Percentiles rank a stretch among this genome's conserved stretches.
Evolutionary conservation across 805 yeast species (phyloP).

Genomic region (Metschnikowia sp.): DNA sequence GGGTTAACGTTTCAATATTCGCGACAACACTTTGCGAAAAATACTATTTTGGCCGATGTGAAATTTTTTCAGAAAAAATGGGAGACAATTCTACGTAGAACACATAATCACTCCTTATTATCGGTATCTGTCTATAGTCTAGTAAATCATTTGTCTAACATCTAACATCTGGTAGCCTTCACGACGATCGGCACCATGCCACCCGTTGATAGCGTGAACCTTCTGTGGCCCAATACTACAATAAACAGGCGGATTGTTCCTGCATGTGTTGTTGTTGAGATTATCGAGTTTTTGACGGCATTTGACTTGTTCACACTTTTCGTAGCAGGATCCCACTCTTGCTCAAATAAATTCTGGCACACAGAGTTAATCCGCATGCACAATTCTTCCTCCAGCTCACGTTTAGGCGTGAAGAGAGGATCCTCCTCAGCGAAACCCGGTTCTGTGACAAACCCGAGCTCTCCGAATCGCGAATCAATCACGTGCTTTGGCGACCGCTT

Average conservation of each 20-base stretch:
- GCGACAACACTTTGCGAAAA: no score
- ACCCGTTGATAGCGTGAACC: slow-evolving; percentile 60
- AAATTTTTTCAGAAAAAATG: no score
- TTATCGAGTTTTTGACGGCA: slow-evolving; percentile 21
- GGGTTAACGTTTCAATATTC: no score
- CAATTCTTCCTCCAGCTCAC: slow-evolving; percentile 51
- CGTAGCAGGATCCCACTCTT: slow-evolving; percentile 17
- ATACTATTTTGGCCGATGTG: no score
- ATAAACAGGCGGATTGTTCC: slow-evolving; percentile 55
- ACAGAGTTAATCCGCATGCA: slow-evolving; percentile 45
- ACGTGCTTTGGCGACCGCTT: slow-evolving; percentile 43
- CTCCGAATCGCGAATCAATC: slow-evolving; percentile 36
- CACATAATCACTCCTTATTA: not conserved
- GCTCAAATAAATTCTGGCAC: slow-evolving; percentile 34
- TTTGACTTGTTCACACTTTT: slow-evolving; percentile 21
- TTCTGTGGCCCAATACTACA: slow-evolving; percentile 51
- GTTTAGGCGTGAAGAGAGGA: slow-evolving; percentile 38
- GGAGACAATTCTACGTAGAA: no score
- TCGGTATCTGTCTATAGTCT: not conserved
- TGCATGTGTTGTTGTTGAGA: slow-evolving; percentile 57
- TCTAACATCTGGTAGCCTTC: slow-evolving; percentile 33
- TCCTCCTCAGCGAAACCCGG: slow-evolving; percentile 50
- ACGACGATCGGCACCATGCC: slow-evolving; percentile 62
- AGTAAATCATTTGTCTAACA: no score
- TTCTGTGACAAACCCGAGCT: slow-evolving; percentile 36